Percentiles rank a stretch among this genome's conserved stretches.
Evolutionary conservation across 306 rosid species (phyloP).

Genomic region (Vigna unguiculata): DNA sequence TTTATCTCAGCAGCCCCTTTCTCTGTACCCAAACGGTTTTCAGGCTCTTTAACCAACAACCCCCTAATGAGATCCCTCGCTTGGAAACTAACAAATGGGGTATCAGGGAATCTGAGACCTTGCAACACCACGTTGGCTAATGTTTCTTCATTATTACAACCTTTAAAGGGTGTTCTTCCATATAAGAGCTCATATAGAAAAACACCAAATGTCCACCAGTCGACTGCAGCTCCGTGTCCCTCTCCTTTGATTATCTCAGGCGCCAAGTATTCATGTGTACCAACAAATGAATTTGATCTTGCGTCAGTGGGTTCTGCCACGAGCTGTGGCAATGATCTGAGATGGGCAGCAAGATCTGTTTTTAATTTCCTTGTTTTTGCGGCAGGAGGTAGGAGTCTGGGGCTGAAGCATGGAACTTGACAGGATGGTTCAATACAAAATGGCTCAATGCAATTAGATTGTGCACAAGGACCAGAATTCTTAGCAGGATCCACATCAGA

Average conservation of each 20-base stretch:
- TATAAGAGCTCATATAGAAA: conserved; percentile 85
- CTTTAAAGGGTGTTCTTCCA: conserved; percentile 88
- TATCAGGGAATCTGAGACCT: conserved; percentile 73
- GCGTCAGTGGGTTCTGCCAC: conserved; percentile 92
- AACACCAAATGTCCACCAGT: conserved; percentile 97
- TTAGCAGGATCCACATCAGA: conserved; percentile 61
- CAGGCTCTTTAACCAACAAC: conserved; percentile 83
- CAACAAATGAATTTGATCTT: conserved; percentile 89
- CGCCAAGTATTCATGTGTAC: conserved; percentile 93
- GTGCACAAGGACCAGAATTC: conserved; percentile 72
- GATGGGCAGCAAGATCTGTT: conserved; percentile 58
- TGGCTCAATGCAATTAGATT: conserved; percentile 78
- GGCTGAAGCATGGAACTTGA: conserved; percentile 89
- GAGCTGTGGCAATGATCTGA: conserved; percentile 86
- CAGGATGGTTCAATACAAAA: conserved; percentile 82
- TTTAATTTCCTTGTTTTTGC: conserved; percentile 70
- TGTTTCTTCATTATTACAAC: conserved; percentile 76
- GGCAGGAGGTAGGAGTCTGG: conserved; percentile 69
- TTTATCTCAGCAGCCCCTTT: conserved; percentile 92
- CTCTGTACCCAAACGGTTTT: conserved; percentile 77
- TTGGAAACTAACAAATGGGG: conserved; percentile 69
- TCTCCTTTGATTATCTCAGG: conserved; percentile 94
- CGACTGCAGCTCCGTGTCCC: conserved; percentile 95
- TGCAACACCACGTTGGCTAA: conserved; percentile 80
- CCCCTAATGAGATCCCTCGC: conserved; percentile 86